Percentiles rank a stretch among this genome's conserved stretches.
These are phyloP conservation scores for Naganishia onofrii DNA, from an alignment of 768 basidiomycete genomes.

Conservation along the genomic window DNA sequence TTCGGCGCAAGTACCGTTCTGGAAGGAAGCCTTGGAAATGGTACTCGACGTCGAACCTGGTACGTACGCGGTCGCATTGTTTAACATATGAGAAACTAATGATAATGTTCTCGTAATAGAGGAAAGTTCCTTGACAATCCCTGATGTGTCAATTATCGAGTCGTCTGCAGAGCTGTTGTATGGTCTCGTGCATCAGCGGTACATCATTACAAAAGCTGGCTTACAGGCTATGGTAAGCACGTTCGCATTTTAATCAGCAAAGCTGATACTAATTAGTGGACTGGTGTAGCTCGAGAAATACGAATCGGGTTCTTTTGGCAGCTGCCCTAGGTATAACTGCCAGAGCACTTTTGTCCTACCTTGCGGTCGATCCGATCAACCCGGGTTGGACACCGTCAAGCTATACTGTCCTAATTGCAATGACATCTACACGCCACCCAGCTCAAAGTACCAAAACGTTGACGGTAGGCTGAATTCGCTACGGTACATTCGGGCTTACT, in stretches of 20 bases:
- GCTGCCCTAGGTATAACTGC: constrained; percentile 94
- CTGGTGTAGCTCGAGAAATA: constrained; percentile 82
- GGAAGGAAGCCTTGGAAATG: constrained; percentile 99
- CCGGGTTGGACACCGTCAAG: constrained; percentile 95
- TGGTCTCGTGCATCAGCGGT: constrained; percentile 95
- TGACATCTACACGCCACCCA: constrained; percentile 92
- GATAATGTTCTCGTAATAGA: constrained; percentile 38
- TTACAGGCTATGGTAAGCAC: constrained; percentile 81
- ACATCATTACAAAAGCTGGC: constrained; percentile 90
- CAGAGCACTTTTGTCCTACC: constrained; percentile 83
- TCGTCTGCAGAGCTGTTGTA: constrained; percentile 96
- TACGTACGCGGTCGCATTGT: constrained; percentile 54
- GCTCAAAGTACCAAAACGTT: constrained; percentile 89
- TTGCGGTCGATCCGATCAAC: constrained; percentile 90
- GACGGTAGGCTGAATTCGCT: constrained; percentile 66
- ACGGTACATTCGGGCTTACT: no score
- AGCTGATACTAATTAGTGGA: background rate
- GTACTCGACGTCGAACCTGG: constrained; percentile 98
- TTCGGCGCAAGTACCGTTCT: constrained; percentile 76
- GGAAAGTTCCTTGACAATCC: constrained; percentile 92
- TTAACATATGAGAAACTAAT: background rate
- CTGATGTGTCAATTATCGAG: constrained; percentile 97
- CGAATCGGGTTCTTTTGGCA: constrained; percentile 83
- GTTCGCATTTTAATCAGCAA: background rate
- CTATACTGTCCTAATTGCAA: constrained; percentile 97